Evolutionary conservation across 331 rosid genomes (phyloP), one percentile per base, ranked within the genome.

Genomic region (Malus hybrid): DNA sequence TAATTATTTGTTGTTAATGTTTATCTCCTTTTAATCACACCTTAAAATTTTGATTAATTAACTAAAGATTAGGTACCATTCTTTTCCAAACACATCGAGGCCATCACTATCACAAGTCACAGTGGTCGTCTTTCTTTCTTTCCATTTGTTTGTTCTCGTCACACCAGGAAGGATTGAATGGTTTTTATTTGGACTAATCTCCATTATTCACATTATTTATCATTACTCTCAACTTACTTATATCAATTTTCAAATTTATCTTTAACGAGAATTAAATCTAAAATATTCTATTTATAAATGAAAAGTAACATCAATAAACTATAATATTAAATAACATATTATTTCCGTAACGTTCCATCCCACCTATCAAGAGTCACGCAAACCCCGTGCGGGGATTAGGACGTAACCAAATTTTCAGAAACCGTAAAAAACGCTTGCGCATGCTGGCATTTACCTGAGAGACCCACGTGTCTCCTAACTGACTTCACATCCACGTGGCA

Each of bases 401-500:
- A 76, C 78, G 76, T 46, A n/a, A 44, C 80, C 66, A 28, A 39
- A 33, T 5, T 8, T 3, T 31, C 44, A 4, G 44, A 64, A 31
- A 64, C 42, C 68, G 69, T 64, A 64, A 4, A 39, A 64, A 64
- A 16, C 4, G 24, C 24, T 64, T 32, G 42, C 44, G 15, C 2
- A 13, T 27, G 19, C 7, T 39, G 59, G 69, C 75, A 56, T 31
- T 19, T 18, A 44, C 36, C 13, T 16, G 34, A 8, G 14, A 46
- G 76, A 62, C 20, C 79, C 60, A 39, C 60, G 77, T 71, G 80
- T 54, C 59, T 3, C 6, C 4, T 1, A 61, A 27, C n/a, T 16
- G 72, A 74, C 31, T n/a, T 7, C 8, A 15, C 46, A 4, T 52
- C 85, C 85, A 72, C 88, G 83, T 84, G 85, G 59, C 66, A 29